phyloP scores from a whole-genome alignment of 2,329 filamentous ascomycete species.

The Dactylonectria macrodidyma region DNA sequence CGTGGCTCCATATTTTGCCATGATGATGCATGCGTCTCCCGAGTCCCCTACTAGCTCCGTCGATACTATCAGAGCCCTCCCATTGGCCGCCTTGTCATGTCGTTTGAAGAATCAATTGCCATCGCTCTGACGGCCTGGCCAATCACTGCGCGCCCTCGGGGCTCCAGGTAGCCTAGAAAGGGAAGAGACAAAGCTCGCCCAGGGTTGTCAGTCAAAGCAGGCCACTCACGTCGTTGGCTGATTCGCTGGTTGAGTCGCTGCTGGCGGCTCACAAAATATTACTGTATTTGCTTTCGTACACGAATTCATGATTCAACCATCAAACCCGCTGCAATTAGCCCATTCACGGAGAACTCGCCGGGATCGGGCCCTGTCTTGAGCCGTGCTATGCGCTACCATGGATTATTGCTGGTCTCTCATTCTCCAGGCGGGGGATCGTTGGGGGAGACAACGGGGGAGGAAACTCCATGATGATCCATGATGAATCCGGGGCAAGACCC shows the following conservation, averaged over 20 bases:
- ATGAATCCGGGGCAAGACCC: slow-evolving; percentile 24
- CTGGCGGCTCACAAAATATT: not conserved
- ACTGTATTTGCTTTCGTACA: not conserved
- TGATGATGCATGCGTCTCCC: slow-evolving; percentile 38
- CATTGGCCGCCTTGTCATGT: slow-evolving; percentile 47
- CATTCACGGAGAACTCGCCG: not conserved
- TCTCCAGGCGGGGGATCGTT: not conserved
- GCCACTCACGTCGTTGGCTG: slow-evolving; percentile 11
- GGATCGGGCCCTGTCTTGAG: not conserved
- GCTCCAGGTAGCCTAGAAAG: slow-evolving; percentile 28
- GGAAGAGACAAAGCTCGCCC: slow-evolving; percentile 32
- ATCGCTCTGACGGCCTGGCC: slow-evolving; percentile 40
- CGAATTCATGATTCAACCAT: not conserved
- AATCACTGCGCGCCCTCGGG: slow-evolving; percentile 33
- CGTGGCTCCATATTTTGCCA: slow-evolving; percentile 40
- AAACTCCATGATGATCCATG: slow-evolving; percentile 5
- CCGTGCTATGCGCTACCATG: not conserved
- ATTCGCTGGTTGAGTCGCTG: not conserved
- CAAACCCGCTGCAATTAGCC: not conserved
- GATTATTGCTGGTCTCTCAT: not conserved
- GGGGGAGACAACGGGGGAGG: slow-evolving; percentile 22
- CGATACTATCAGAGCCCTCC: slow-evolving; percentile 44
- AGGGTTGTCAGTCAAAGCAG: slow-evolving; percentile 22
- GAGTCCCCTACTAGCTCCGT: slow-evolving; percentile 31
- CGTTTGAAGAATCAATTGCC: slow-evolving; percentile 51